Base-by-base conservation (phyloP, 2,329 filamentous ascomycete species). In the Cladosporium austrohemisphaericum region DNA sequence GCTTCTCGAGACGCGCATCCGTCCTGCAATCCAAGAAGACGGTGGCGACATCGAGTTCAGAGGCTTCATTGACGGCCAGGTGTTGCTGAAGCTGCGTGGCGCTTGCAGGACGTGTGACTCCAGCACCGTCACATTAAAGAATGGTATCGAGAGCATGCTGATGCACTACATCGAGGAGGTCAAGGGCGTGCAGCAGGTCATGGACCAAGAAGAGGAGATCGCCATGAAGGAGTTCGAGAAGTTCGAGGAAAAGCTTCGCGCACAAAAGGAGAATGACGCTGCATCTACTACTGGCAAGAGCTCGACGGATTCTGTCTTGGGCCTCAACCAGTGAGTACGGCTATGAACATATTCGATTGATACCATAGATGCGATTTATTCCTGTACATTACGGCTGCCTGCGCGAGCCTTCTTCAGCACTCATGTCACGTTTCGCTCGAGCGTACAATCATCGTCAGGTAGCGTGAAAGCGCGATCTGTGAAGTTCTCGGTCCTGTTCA, bases 131-230 rank as follows among this genome's bases (percentile, higher is more conserved):
- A 98, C 93, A 23, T 71, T 98, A 58, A 95, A 95, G 77, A 97
- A 94, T 67, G 93, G 93, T 5, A 98, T 98, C 59, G 93, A 98
- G 77, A 88, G 88, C 57, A 97, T 98, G 93, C 70, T 97, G 67
- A 96, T 95, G 63, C 64, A 66, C 44, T 70, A 95, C 81, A 95
- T 97, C 57, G 91, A 96, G 68, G 93, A 97, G 68, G 93, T 97
- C 31, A 85, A 95, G 69, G 88, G 86, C 3, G 92, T 98, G 33
- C 81, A 88, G 55, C 92, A 97, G 68, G 85, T 96, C 2, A 69
- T 95, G 61, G 92, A 97, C 60, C 80, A 88, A 60, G 93, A 96
- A 70, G 93, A 97, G 67, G 88, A 95, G 68, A 80, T 96, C 56
- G 83, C 91, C 0, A 70, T 92, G 62, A 72, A 84, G 59, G 92